Conservation (phyloP, 306 rosid genomes). For the Aeschynomene evenia region DNA sequence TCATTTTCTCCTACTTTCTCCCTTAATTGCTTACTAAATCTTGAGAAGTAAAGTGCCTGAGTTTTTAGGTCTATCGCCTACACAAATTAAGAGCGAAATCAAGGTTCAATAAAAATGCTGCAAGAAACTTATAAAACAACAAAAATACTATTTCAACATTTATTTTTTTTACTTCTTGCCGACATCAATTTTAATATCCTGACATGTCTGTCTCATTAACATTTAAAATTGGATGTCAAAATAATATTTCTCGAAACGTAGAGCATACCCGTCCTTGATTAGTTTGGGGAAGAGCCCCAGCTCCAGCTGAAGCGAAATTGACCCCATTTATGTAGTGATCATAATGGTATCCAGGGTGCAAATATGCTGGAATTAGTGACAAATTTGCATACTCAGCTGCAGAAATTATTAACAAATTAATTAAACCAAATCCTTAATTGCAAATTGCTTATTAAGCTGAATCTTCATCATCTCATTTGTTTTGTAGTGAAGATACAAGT, state of each 20-base stretch:
- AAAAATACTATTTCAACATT: too few relatives aligned
- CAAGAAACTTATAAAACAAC: too few relatives aligned
- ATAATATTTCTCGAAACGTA: neutral
- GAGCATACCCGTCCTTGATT: conserved; percentile 34
- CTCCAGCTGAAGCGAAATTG: conserved; percentile 65
- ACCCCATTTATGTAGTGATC: conserved; percentile 34
- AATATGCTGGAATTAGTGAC: conserved; percentile 41
- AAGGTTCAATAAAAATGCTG: too few relatives aligned
- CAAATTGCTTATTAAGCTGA: neutral
- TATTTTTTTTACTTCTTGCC: too few relatives aligned
- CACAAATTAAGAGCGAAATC: too few relatives aligned
- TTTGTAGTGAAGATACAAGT: too few relatives aligned
- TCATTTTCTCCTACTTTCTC: conserved; percentile 35
- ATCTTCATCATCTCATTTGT: neutral
- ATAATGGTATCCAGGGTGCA: conserved; percentile 28
- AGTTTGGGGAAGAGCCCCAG: conserved; percentile 56
- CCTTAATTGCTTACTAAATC: conserved; percentile 27
- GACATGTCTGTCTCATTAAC: too few relatives aligned
- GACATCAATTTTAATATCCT: too few relatives aligned
- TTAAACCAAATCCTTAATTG: neutral
- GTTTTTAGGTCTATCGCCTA: conserved; percentile 46
- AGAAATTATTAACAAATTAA: neutral
- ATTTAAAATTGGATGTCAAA: too few relatives aligned
- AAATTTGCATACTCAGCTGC: conserved; percentile 54
- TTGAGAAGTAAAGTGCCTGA: conserved; percentile 45